Evolutionary conservation across 2,329 filamentous ascomycete species (phyloP).

Genomic region (Xylaria hypoxylon): DNA sequence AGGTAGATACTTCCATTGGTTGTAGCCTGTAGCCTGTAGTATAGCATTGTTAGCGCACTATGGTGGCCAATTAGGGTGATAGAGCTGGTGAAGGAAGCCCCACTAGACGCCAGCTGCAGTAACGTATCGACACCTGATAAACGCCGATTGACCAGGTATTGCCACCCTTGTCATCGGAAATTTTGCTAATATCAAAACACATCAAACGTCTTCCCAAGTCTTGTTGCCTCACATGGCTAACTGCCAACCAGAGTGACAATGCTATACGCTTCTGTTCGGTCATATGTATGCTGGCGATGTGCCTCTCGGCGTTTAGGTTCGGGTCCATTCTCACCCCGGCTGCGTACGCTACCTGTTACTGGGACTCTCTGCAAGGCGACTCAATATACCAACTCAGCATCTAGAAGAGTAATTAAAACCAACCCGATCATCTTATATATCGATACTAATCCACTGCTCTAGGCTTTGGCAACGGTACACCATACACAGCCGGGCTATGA

Average conservation of each 20-base stretch:
- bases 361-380: conserved; percentile 26
- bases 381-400: conserved; percentile 24
- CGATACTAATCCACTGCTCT: conserved; percentile 31
- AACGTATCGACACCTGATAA: neutral
- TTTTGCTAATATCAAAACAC: conserved; percentile 25
- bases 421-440: neutral
- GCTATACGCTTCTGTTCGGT: conserved; percentile 46
- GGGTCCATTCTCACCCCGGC: conserved; percentile 26
- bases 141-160: neutral
- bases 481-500: conserved; percentile 30
- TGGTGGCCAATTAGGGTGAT: neutral
- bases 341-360: conserved; percentile 30
- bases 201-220: neutral
- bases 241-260: conserved; percentile 35
- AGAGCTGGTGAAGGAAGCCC: neutral
- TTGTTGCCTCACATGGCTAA: conserved; percentile 1
- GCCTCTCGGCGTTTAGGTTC: conserved; percentile 37
- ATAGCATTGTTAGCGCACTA: too few relatives aligned
- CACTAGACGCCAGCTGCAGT: conserved; percentile 3
- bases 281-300: conserved; percentile 52
- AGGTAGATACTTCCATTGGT: too few relatives aligned
- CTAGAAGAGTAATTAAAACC: conserved; percentile 44
- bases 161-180: conserved; percentile 22
- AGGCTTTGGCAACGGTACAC: conserved; percentile 48
- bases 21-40: too few relatives aligned